Base-by-base conservation (phyloP, 1,139 yeast species). In the Petasospora rhodanensis region DNA sequence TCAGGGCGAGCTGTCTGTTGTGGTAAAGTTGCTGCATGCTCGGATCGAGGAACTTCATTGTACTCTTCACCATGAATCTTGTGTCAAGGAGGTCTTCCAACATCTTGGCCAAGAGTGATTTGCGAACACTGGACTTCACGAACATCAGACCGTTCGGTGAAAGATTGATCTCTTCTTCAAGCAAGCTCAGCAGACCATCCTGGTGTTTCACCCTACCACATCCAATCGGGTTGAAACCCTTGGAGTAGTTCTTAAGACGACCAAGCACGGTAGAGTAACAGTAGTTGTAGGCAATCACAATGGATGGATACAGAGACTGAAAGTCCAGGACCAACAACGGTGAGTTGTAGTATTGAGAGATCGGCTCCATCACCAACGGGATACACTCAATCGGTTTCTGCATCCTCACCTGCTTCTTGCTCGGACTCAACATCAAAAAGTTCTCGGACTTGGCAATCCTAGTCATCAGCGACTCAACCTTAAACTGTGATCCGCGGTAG, bases 281-380 rank as follows among this genome's bases (percentile, higher is more conserved):
- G 47, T 85, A 81, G 51, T 91, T 91, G 55, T 84, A 85, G 0
- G 96, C 98, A 48, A 87, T 85, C 57, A 91, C 74, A 13, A 91
- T 72, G 0, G 97, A 87, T 0, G 98, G 98, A 51, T 91, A 91
- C 35, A 91, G 66, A 0, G 97, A 86, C 51, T 91, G 96, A 51
- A 91, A 91, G 56, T 91, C 98, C 18, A 91, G 61, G 0, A 91
- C 97, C 10, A 89, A 71, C 30, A 91, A 64, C 0, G 98, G 98
- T 31, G 93, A 82, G 40, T 85, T 86, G 56, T 87, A 91, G 47
- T 80, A 84, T 25, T 76, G 76, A 6, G 95, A 76, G 25, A 75
- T 75, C 0, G 98, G 98, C 52, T 91, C 98, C 87, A 91, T 76
- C 4, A 91, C 85, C 37, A 91, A 63, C 0, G 98, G 96, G 7